Evolutionary conservation across 352 stramenopile species (phyloP), one percentile per base, ranked within the genome.

Genomic region (Peronospora destructor): DNA sequence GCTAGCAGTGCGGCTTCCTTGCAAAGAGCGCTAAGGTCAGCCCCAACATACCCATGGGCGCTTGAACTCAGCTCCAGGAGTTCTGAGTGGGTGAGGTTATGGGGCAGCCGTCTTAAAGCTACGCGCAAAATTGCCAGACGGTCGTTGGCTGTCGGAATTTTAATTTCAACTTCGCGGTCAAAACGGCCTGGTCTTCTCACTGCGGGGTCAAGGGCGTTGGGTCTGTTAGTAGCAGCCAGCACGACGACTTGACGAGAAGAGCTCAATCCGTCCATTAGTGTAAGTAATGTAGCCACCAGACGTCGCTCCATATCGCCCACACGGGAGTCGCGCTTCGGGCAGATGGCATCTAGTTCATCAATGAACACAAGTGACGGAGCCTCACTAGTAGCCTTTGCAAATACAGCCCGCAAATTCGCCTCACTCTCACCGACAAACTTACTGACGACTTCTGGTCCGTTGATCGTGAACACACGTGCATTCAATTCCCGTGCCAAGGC

Each of bases 121-220:
- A 97, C 94, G 37, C 85, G 61, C 16, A 98, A 61, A 61, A 99
- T 98, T 45, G 96, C 94, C 9, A 95, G 62, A 8, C 95, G 84
- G 14, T 94, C 94, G 6, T 79, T 66, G 8, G 95, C 88, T 57
- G 96, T 94, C 5, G 96, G 96, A 38, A 98, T 94, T 6, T 84
- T 80, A 58, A 99, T 98, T 67, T 98, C 91, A 8, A 99, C 77
- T 69, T 99, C 95, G 14, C 91, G 80, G 59, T 98, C 96, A 50
- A 99, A 98, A 19, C 96, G 82, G 7, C 96, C 96, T 23, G 95
- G 95, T 25, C 95, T 84, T 23, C 95, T 75, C 4, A 98, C 74
- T 1, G 94, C 92, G 10, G 91, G 79, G 42, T 98, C 95, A 7
- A 97, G 58, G 13, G 85, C 77, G 36, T 96, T 84, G n/a, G 90